A percentile compares a stretch with the other conserved stretches of the same genome.
Conservation (phyloP, 345 rosid species). For the Raphanus sativus region DNA sequence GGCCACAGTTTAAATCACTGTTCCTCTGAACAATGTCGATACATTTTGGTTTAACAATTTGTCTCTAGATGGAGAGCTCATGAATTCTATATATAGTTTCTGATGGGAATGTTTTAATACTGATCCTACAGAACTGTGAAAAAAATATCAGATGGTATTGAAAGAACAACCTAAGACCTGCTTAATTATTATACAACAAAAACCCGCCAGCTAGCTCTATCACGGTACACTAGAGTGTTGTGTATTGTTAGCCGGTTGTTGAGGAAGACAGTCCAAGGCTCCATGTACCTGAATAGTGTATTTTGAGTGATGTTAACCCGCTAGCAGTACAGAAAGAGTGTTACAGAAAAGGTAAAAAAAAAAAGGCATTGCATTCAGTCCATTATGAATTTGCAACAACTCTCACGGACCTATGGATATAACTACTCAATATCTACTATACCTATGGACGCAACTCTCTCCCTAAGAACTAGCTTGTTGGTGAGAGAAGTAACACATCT, state of each 20-base stretch:
- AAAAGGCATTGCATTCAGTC: neutral
- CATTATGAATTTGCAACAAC: neutral
- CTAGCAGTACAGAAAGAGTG: neutral
- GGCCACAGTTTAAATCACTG: neutral
- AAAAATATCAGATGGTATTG: neutral
- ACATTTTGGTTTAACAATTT: neutral
- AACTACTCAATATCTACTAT: neutral
- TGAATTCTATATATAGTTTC: neutral
- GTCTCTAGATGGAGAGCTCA: neutral
- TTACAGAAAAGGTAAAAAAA: neutral
- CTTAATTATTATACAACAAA: slow-evolving; percentile 18
- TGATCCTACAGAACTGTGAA: neutral
- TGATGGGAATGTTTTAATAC: neutral
- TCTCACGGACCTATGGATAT: neutral
- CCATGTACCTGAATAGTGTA: slow-evolving; percentile 21
- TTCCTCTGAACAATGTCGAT: neutral
- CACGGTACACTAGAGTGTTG: slow-evolving; percentile 10
- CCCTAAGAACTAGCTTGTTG: neutral
- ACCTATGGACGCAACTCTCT: neutral
- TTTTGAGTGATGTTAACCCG: slow-evolving; percentile 26
- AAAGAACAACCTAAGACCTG: slow-evolving; percentile 17
- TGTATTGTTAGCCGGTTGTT: neutral
- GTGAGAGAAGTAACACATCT: neutral
- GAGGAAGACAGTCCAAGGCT: slow-evolving; percentile 13
- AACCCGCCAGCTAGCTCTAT: slow-evolving; percentile 16